Evolutionary conservation across 208 protist species (phyloP).

Genomic region (Leptomonas seymouri): DNA sequence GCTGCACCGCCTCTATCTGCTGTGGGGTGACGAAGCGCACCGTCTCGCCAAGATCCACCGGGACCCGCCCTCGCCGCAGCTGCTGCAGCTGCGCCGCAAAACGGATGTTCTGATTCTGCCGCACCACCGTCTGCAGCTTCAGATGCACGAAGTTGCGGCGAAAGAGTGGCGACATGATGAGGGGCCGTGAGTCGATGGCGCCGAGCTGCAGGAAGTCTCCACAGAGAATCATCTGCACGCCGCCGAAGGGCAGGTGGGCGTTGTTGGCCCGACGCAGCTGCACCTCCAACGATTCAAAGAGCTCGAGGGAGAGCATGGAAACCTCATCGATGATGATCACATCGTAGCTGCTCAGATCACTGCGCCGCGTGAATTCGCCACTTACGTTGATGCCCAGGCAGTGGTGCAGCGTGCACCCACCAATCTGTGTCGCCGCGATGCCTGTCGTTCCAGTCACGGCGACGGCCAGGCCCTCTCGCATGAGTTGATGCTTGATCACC

Average conservation of each 20-base stretch:
- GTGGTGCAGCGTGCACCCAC: conserved; percentile 89
- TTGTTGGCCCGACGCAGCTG: conserved; percentile 79
- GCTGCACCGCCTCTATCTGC: conserved; percentile 26
- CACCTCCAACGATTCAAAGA: conserved; percentile 85
- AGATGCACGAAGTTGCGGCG: conserved; percentile 80
- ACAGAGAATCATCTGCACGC: conserved; percentile 91
- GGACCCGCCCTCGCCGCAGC: conserved; percentile 77
- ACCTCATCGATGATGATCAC: conserved; percentile 95
- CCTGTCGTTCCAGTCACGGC: conserved; percentile 88
- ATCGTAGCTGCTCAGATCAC: conserved; percentile 76
- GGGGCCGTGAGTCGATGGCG: conserved; percentile 57
- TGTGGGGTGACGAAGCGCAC: conserved; percentile 50
- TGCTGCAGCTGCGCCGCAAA: conserved; percentile 74
- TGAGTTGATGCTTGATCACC: conserved; percentile 75
- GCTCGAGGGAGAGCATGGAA: conserved; percentile 82
- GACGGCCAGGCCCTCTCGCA: conserved; percentile 62
- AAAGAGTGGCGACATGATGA: conserved; percentile 78
- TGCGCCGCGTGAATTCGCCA: conserved; percentile 70
- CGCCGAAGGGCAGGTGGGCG: conserved; percentile 86
- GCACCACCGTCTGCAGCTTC: conserved; percentile 70
- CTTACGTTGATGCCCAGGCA: conserved; percentile 83
- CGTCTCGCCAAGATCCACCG: conserved; percentile 59
- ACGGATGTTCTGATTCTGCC: conserved; percentile 46
- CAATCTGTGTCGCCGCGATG: conserved; percentile 77
- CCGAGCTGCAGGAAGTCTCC: conserved; percentile 94